Conservation (phyloP, 768 basidiomycete genomes). For the Suillus subalutaceus region DNA sequence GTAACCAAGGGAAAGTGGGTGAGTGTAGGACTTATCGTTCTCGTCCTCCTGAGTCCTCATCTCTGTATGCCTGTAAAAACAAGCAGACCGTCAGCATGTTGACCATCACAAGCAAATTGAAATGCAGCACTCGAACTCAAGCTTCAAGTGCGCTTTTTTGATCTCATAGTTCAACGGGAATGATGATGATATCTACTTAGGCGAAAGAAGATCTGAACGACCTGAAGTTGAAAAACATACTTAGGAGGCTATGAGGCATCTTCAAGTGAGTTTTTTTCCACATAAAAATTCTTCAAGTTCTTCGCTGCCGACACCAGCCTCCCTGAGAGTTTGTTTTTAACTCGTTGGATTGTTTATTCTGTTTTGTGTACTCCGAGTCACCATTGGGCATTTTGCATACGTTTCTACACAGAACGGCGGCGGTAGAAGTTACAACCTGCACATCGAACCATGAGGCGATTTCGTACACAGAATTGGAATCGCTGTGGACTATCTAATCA, state of each 20-base stretch:
- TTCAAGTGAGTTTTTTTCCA: neutral
- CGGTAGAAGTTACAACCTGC: conserved; percentile 49
- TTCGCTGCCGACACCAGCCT: conserved; percentile 42
- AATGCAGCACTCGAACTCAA: neutral
- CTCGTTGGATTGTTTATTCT: conserved; percentile 28
- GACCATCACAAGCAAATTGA: neutral
- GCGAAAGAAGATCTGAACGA: neutral
- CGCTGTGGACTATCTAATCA: conserved; percentile 28
- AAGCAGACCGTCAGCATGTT: neutral
- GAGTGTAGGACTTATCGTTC: neutral
- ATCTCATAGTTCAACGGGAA: neutral
- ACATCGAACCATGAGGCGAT: conserved; percentile 73
- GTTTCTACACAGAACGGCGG: conserved; percentile 55
- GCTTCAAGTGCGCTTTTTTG: neutral
- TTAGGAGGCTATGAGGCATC: neutral
- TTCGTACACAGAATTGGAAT: conserved; percentile 66
- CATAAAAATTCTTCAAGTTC: conserved; percentile 46
- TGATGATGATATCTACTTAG: neutral
- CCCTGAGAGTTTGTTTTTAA: conserved; percentile 22
- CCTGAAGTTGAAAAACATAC: no score
- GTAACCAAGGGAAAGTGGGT: neutral
- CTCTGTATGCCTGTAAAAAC: neutral
- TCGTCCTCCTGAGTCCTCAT: neutral
- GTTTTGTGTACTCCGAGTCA: conserved; percentile 24
- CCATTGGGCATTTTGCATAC: conserved; percentile 21